A percentile compares a stretch with the other conserved stretches of the same genome.
These are phyloP conservation scores for Candolleomyces eurysporus DNA, from an alignment of 768 basidiomycete genomes.

Conservation along the genomic window DNA sequence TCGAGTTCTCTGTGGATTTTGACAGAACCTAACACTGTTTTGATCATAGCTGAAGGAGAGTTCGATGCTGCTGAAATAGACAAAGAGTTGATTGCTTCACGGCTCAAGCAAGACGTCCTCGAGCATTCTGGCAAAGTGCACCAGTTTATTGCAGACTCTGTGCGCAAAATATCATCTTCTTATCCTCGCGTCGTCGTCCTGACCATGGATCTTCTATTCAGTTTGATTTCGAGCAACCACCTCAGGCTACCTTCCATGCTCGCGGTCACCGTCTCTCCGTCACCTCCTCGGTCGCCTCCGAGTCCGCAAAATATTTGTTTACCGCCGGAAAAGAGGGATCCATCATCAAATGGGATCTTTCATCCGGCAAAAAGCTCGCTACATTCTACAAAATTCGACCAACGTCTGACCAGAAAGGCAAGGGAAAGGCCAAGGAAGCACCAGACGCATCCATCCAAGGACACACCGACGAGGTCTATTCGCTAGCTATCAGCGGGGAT, in stretches of 20 bases:
- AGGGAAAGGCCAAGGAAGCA: conserved; percentile 52
- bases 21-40: neutral
- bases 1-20: neutral
- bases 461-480: conserved; percentile 84
- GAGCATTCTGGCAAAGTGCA: conserved; percentile 89
- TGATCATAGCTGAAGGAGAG: conserved; percentile 69
- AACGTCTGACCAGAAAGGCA: conserved; percentile 47
- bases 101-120: conserved; percentile 89
- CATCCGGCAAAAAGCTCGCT: conserved; percentile 54
- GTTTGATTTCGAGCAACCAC: conserved; percentile 57
- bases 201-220: conserved; percentile 19
- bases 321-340: conserved; percentile 89
- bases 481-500: conserved; percentile 81
- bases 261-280: conserved; percentile 77
- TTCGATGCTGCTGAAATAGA: conserved; percentile 97
- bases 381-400: conserved; percentile 61
- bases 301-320: conserved; percentile 73
- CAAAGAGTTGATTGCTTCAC: conserved; percentile 84
- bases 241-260: conserved; percentile 52
- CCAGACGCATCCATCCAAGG: conserved; percentile 51
- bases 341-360: conserved; percentile 83
- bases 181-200: neutral
- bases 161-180: conserved; percentile 32
- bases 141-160: conserved; percentile 72
- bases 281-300: conserved; percentile 78